Base-by-base conservation (phyloP, 2,329 filamentous ascomycete species). In the Nemania sp. region DNA sequence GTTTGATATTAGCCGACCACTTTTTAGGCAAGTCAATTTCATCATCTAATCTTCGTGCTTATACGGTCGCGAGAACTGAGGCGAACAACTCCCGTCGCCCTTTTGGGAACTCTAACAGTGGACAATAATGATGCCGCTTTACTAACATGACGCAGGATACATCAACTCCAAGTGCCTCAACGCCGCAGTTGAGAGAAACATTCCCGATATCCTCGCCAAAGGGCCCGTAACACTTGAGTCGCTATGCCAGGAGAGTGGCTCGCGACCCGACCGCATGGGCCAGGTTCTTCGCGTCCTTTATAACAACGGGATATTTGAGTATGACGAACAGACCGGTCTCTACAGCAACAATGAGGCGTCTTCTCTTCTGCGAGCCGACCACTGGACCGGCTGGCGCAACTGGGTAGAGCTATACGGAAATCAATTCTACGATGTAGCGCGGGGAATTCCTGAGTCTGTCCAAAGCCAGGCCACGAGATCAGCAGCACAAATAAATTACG, bases 361-460 rank as follows among this genome's bases (percentile, higher is more conserved):
- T 0, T 42, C 45, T 1, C 62, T 76, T 3, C 64, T 77, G 2
- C 48, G 40, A 0, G 55, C 57, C 2, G 62, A 70, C 45, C 74
- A 78, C 57, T 77, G 74, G 74, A 76, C 72, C 0, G 72, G 75
- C 57, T 77, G 74, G 75, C 70, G 64, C 17, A 69, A 69, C 54
- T 77, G 75, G 75, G 73, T 74, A 2, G 63, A 69, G 2, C 66
- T 77, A 1, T 76, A 77, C 53, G 74, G 72, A 5, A 73, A 71
- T 52, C 61, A 75, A 45, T 76, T 75, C 61, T 78, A 75, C 61
- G 72, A 77, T 53, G 72, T 75, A 31, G 71, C 73, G 0, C 61
- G 68, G 3, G 71, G 73, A 4, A 73, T 77, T 24, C 75, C 73
- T 0, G 59, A 46, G 0, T 60, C 71, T 1, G 17, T 67, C 14